phyloP scores from a whole-genome alignment of 176 grass and related monocot genomes.

The Puya raimondii region DNA sequence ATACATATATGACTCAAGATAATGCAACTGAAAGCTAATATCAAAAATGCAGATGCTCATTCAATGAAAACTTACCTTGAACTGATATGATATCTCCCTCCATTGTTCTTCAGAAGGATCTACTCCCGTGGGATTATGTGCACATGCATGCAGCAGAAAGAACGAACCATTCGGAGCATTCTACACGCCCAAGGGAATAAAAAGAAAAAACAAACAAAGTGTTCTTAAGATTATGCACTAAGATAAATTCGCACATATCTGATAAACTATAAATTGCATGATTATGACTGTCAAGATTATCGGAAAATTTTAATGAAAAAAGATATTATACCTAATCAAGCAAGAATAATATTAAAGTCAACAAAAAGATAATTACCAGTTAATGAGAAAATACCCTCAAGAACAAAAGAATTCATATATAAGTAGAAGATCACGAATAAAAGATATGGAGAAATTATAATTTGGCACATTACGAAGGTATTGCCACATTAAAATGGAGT shows the following conservation, averaged over 20 bases:
- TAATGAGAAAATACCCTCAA: too few species aligned
- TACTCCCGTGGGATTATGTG: slow-evolving; percentile 95
- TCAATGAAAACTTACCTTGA: slow-evolving; percentile 41
- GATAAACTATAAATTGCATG: too few species aligned
- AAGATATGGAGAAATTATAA: too few species aligned
- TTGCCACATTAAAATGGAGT: too few species aligned
- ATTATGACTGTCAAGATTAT: too few species aligned
- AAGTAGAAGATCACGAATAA: too few species aligned
- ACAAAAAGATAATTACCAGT: too few species aligned
- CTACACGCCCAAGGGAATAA: slow-evolving; percentile 25
- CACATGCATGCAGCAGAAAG: slow-evolving; percentile 98
- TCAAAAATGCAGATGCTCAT: background rate
- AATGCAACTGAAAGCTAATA: background rate
- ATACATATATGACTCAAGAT: background rate
- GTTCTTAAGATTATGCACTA: background rate
- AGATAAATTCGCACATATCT: background rate
- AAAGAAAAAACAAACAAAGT: background rate
- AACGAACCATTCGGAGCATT: slow-evolving; percentile 94
- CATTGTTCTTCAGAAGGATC: slow-evolving; percentile 98
- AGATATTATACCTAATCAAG: background rate
- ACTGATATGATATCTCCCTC: slow-evolving; percentile 88
- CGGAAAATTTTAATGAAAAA: too few species aligned
- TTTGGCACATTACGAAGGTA: too few species aligned
- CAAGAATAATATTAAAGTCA: too few species aligned
- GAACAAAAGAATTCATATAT: too few species aligned